Evolutionary conservation across 352 stramenopile species (phyloP), one percentile per base, ranked within the genome.

Genomic region (Globisporangium lucens): DNA sequence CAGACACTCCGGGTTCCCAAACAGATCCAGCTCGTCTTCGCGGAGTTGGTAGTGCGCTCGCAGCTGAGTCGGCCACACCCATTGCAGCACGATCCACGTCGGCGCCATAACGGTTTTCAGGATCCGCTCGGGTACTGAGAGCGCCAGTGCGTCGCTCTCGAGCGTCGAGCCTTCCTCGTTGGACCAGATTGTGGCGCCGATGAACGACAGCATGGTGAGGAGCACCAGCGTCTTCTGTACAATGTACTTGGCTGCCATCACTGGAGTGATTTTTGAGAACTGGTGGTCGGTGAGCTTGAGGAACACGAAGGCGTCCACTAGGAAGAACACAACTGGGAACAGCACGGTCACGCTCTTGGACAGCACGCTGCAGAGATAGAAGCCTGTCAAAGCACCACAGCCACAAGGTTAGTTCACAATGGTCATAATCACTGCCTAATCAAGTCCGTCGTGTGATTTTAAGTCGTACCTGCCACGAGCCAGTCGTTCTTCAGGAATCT

Each of bases 31-130:
- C 10, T 82, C 71, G 41, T 65, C 65, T 4, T 83, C 72, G 6
- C 64, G 67, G 24, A 90, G 53, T 57, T 78, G 67, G 57, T 91
- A 93, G 59, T 93, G 85, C 9, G 72, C 72, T 10, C 82, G 78
- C 27, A 93, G 67, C 12, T 70, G 60, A 12, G 66, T 36, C 2
- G 85, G 85, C 76, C 78, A 89, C 2, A 90, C 0, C 1, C 85
- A 52, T 17, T 76, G 71, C 4, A 62, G 63, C 12, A 83, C 17
- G 12, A 77, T 69, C 72, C 75, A 90, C 33, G 56, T 61, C 2
- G 82, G 77, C 30, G 67, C 38, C 38, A 46, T 46, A 4, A 12
- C 2, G 38, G 38, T 46, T 46, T 46, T 46, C 13, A 46, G 12
- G 13, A 46, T 20, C 10, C 38, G 38, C 38, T 46, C 38, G 15